Evolutionary conservation across 371 early-diverging fungal genomes (phyloP), one percentile per base, ranked within the genome.

Genomic region (Rhizopus delemar): DNA sequence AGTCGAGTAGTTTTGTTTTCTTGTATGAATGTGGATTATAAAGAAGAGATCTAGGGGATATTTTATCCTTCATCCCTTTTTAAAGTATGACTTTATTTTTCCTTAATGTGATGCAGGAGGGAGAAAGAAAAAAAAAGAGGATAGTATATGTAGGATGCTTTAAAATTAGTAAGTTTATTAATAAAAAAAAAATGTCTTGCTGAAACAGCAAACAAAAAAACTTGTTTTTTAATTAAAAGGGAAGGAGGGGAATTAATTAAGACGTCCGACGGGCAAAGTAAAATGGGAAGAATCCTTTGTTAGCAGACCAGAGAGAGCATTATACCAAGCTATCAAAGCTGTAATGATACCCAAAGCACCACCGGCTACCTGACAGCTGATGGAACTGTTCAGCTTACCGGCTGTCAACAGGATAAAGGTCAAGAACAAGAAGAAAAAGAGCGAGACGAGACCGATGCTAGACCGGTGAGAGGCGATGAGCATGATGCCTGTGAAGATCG

Each of bases 281-380:
- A 89, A 79, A 63, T 81, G 75, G 55, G 85, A 81, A 53, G 77
- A 86, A 48, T 80, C 62, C 45, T 78, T 78, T 41, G 78, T 77
- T 53, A 87, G 77, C 12, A 89, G 73, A 56, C 85, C 84, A 12
- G 84, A 68, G 0, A 88, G 77, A 8, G 91, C 88, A 66, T 79
- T 84, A 56, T 90, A 90, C 88, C 88, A 90, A 33, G 88, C 90
- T 59, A 87, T 80, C 12, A 88, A 49, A 1, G 90, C 86, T 13
- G 86, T 83, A 57, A 90, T 46, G 35, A 90, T 62, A 49, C 88
- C 90, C 36, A 89, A 58, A 46, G 83, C 86, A 57, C 90, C 90
- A 53, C 86, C 90, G n/a, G 84, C 83, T 31, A 76, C 60, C 16
- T 72, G 66, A 39, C 66, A 60, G 36, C 67, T 51, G 41, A 59